phyloP scores from a whole-genome alignment of 768 basidiomycete species.

The Naganishia onofrii region DNA sequence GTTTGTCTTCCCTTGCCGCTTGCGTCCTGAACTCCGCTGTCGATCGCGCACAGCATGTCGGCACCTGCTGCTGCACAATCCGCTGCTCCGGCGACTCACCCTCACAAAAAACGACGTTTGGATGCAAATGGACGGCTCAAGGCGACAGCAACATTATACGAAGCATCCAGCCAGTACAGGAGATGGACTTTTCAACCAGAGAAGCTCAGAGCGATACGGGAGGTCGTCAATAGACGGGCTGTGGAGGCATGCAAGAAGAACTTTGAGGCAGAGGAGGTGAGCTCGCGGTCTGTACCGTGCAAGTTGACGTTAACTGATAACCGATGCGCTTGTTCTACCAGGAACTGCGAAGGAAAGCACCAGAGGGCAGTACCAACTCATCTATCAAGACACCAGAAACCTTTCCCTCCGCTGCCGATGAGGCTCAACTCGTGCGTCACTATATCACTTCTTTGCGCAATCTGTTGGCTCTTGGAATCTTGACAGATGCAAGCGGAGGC shows the following conservation, averaged over 20 bases:
- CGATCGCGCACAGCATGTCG: not conserved
- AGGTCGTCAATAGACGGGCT: constrained; percentile 69
- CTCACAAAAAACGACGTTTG: constrained; percentile 13
- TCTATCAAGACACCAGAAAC: constrained; percentile 36
- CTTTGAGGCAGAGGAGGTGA: constrained; percentile 76
- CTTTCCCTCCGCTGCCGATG: constrained; percentile 72
- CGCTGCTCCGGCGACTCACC: not conserved
- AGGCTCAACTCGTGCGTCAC: constrained; percentile 79
- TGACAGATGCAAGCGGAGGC: constrained; percentile 57
- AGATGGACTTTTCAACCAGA: constrained; percentile 85
- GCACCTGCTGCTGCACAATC: not conserved
- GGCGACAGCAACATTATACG: constrained; percentile 37
- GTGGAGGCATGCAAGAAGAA: constrained; percentile 72
- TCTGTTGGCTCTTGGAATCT: constrained; percentile 62
- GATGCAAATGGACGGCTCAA: constrained; percentile 20
- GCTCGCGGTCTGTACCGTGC: constrained; percentile 18
- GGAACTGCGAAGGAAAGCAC: constrained; percentile 30
- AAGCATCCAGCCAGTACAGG: constrained; percentile 57
- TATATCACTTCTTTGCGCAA: constrained; percentile 82
- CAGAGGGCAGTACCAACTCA: constrained; percentile 26
- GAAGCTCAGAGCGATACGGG: constrained; percentile 62
- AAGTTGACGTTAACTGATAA: not conserved
- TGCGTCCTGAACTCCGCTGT: not conserved
- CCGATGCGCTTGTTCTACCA: not conserved
- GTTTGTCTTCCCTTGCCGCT: no score